Percentiles rank a stretch among this genome's conserved stretches.
Evolutionary conservation across 495 filamentous ascomycete species (phyloP).

Genomic region (Rostrohypoxylon terebratum): DNA sequence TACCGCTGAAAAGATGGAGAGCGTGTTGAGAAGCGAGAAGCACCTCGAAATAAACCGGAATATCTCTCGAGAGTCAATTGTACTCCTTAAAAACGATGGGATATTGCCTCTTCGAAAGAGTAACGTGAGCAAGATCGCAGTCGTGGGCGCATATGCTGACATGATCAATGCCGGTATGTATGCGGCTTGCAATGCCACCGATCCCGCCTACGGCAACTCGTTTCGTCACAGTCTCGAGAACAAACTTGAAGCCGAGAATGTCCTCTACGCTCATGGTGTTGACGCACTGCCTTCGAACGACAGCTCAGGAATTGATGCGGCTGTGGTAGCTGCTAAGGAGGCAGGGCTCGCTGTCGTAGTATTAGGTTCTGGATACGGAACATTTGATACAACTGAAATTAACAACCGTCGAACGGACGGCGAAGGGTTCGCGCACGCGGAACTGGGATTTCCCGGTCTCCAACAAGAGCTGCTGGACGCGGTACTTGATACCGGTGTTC

Average conservation of each 20-base stretch:
- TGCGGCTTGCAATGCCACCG: constrained; percentile 29
- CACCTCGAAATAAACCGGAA: constrained; percentile 38
- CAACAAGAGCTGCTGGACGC: constrained; percentile 31
- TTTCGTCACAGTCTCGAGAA: constrained; percentile 18
- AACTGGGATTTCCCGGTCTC: constrained; percentile 25
- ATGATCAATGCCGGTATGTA: constrained; percentile 36
- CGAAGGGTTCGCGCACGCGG: constrained; percentile 26
- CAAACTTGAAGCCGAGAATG: constrained; percentile 26
- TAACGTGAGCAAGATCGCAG: constrained; percentile 29
- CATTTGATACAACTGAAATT: constrained; percentile 14
- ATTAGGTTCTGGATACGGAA: constrained; percentile 27
- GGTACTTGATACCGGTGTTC: constrained; percentile 17
- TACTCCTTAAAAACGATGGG: constrained; percentile 32
- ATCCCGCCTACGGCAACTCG: constrained; percentile 25
- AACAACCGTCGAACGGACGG: constrained; percentile 25
- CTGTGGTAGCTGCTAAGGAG: constrained; percentile 24
- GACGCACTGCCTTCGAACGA: constrained; percentile 26
- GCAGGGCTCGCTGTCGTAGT: constrained; percentile 29
- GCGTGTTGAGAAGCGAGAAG: constrained; percentile 10
- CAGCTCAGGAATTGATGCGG: constrained; percentile 23
- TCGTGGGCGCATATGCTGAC: constrained; percentile 31
- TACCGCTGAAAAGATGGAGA: constrained; percentile 14
- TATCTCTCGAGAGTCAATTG: constrained; percentile 29
- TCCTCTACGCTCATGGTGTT: constrained; percentile 25
- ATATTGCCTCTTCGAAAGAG: constrained; percentile 15